Evolutionary conservation across 257 asterid genomes (phyloP).

Genomic region (Solanum piurae): DNA sequence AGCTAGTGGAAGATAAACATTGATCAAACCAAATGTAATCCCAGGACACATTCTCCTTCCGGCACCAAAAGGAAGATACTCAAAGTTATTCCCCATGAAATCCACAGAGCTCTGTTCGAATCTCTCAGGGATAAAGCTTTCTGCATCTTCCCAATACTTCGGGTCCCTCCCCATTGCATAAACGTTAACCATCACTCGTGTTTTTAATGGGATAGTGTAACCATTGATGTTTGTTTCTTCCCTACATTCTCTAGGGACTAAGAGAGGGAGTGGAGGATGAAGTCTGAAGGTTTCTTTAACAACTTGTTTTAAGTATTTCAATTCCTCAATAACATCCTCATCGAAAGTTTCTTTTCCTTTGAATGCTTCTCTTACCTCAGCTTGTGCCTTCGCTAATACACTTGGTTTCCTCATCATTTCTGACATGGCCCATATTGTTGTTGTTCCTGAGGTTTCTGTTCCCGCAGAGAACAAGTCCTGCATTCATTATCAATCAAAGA

Average conservation of each 20-base stretch:
- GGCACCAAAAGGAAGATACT: background rate
- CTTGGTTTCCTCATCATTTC: conserved; percentile 4
- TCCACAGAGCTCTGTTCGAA: background rate
- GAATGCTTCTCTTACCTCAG: background rate
- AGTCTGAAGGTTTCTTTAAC: background rate
- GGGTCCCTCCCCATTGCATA: background rate
- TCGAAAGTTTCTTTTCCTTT: background rate
- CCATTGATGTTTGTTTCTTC: background rate
- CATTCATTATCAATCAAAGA: background rate
- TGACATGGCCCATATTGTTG: conserved; percentile 3
- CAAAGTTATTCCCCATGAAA: background rate
- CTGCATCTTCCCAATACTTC: background rate
- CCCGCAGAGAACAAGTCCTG: background rate
- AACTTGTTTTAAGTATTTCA: background rate
- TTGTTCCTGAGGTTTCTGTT: background rate
- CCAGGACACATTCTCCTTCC: background rate
- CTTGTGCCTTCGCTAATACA: conserved; percentile 4
- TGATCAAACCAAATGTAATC: background rate
- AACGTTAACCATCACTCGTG: background rate
- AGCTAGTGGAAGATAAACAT: background rate
- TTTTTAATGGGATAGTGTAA: background rate
- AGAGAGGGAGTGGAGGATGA: background rate
- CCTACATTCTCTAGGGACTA: background rate
- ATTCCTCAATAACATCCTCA: background rate
- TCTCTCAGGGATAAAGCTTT: background rate